These are phyloP conservation scores for Pyrrhoderma lamaoense DNA, from an alignment of 1,284 basidiomycete genomes.

Conservation along the genomic window DNA sequence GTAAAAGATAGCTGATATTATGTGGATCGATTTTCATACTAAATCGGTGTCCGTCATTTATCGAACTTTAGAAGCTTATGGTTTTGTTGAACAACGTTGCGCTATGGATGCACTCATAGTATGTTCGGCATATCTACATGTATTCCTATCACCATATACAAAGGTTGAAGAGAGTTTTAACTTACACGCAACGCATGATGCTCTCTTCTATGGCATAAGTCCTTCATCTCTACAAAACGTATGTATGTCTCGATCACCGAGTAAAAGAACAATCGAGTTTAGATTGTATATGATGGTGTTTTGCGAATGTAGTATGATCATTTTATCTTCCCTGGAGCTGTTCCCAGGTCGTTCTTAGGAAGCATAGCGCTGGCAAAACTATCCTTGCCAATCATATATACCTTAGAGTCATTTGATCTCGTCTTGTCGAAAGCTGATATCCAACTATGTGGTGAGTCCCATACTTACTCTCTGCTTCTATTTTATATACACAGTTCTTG, in stretches of 20 bases:
- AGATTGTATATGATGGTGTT: neutral
- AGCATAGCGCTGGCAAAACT: constrained; percentile 56
- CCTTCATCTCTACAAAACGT: constrained; percentile 42
- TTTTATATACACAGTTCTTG: too few relatives aligned
- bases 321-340: constrained; percentile 79
- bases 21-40: too few relatives aligned
- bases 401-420: constrained; percentile 35
- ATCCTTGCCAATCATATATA: constrained; percentile 37
- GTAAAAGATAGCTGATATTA: too few relatives aligned
- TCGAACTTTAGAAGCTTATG: too few relatives aligned
- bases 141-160: constrained; percentile 77
- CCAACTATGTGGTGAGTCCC: constrained; percentile 52
- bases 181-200: constrained; percentile 87
- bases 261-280: neutral
- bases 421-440: constrained; percentile 49
- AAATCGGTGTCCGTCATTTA: too few relatives aligned
- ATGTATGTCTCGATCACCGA: constrained; percentile 23
- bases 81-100: too few relatives aligned
- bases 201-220: constrained; percentile 67
- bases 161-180: constrained; percentile 99
- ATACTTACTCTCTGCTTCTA: neutral
- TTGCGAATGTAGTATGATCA: constrained; percentile 80
- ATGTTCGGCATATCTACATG: constrained; percentile 52
- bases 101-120: constrained; percentile 51
- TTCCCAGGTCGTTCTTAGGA: constrained; percentile 84